Evolutionary conservation across 2,329 filamentous ascomycete species (phyloP).

Genomic region (Colletotrichum cereale): DNA sequence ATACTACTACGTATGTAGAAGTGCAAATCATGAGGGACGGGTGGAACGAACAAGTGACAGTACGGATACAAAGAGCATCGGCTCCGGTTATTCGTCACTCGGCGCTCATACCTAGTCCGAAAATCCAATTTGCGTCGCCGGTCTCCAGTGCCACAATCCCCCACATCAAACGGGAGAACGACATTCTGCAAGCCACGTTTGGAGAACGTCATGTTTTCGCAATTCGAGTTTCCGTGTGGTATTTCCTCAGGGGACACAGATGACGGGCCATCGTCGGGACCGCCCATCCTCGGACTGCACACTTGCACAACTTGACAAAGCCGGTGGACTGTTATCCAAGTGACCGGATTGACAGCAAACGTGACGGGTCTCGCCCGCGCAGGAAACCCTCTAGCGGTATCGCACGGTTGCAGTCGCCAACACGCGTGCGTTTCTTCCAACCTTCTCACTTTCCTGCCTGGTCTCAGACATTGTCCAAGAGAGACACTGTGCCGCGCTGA

Average conservation of each 20-base stretch:
- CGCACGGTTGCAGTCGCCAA: slow-evolving; percentile 33
- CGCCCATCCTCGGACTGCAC: slow-evolving; percentile 7
- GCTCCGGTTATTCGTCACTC: slow-evolving; percentile 22
- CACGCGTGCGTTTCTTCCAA: slow-evolving; percentile 17
- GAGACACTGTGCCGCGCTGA: slow-evolving; percentile 13
- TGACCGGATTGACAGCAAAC: slow-evolving; percentile 18
- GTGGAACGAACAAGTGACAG: background rate
- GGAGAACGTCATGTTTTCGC: slow-evolving; percentile 28
- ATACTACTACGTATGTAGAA: too few species aligned
- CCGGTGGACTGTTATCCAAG: slow-evolving; percentile 21
- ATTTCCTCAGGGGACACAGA: slow-evolving; percentile 11
- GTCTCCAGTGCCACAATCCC: slow-evolving; percentile 18
- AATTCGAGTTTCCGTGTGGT: too few species aligned
- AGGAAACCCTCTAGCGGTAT: slow-evolving; percentile 29
- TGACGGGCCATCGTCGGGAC: slow-evolving; percentile 26
- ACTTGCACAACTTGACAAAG: slow-evolving; percentile 12
- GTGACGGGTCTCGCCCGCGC: slow-evolving; percentile 12
- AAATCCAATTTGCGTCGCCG: slow-evolving; percentile 19
- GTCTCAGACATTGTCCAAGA: slow-evolving; percentile 5
- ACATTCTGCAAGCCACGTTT: slow-evolving; percentile 24
- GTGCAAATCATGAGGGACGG: background rate
- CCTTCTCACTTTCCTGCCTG: background rate
- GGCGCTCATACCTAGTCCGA: slow-evolving; percentile 24
- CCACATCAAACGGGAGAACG: slow-evolving; percentile 8
- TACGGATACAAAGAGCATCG: background rate